These are phyloP conservation scores for Fusarium sp. DNA, from an alignment of 2,329 filamentous ascomycete species.

Conservation along the genomic window DNA sequence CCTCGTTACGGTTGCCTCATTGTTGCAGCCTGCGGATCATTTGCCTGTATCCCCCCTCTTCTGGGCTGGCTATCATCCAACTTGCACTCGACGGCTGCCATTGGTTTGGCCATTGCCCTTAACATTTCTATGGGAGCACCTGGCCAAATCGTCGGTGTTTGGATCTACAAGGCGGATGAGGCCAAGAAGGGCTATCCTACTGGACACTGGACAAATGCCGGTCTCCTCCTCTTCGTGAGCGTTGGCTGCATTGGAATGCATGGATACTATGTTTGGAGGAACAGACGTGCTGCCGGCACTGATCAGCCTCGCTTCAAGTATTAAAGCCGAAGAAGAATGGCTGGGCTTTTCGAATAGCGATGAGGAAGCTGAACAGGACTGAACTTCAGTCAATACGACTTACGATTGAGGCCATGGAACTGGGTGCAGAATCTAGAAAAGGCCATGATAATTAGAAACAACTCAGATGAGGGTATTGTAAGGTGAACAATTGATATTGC, in stretches of 20 bases:
- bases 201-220: conserved; percentile 75
- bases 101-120: conserved; percentile 75
- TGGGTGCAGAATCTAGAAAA: not conserved
- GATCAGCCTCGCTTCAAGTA: conserved; percentile 40
- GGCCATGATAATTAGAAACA: not conserved
- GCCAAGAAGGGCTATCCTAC: conserved; percentile 72
- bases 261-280: conserved; percentile 65
- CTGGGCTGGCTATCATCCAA: conserved; percentile 77
- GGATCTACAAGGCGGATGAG: conserved; percentile 77
- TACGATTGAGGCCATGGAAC: not conserved
- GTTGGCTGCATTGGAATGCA: conserved; percentile 66
- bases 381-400: not conserved
- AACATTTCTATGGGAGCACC: conserved; percentile 74
- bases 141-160: conserved; percentile 77
- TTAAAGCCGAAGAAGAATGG: not conserved
- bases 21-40: conserved; percentile 72
- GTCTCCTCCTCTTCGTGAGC: conserved; percentile 68
- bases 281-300: conserved; percentile 46
- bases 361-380: no score
- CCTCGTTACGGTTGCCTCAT: conserved; percentile 75
- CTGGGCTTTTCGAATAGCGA: no score
- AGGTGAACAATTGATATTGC: not conserved
- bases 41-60: conserved; percentile 75
- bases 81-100: conserved; percentile 70
- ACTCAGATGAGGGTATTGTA: not conserved